Percentiles rank a stretch among this genome's conserved stretches.
phyloP scores from a whole-genome alignment of 148 eudicot species.

The Vaccinium corymbosum region DNA sequence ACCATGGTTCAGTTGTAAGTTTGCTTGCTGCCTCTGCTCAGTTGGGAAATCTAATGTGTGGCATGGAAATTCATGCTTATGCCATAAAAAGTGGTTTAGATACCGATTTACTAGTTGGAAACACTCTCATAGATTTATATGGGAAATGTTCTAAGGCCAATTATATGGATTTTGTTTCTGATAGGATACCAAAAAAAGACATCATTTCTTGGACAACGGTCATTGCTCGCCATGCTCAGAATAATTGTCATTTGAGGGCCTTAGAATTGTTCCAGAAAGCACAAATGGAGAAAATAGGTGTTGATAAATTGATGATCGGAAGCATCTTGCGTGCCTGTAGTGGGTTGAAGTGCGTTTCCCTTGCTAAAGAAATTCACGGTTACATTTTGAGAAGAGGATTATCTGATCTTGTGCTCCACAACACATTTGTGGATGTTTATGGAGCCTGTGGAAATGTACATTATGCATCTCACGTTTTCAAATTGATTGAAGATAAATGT shows the following conservation, averaged over 20 bases:
- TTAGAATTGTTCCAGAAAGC: constrained; percentile 55
- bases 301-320: constrained; percentile 66
- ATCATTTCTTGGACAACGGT: constrained; percentile 74
- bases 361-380: constrained; percentile 74
- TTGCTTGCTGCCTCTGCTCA: constrained; percentile 59
- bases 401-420: constrained; percentile 50
- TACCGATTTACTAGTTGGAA: constrained; percentile 59
- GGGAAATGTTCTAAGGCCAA: constrained; percentile 53
- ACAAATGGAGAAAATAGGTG: constrained; percentile 31
- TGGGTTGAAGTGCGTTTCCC: constrained; percentile 50
- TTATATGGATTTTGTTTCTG: constrained; percentile 55
- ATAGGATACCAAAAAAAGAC: constrained; percentile 49
- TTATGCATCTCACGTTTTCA: constrained; percentile 49
- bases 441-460: constrained; percentile 57
- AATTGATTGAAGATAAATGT: constrained; percentile 47
- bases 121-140: constrained; percentile 75
- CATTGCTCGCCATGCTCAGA: constrained; percentile 66
- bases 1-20: constrained; percentile 57
- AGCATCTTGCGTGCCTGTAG: constrained; percentile 67
- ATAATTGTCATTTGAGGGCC: constrained; percentile 37
- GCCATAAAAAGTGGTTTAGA: constrained; percentile 58
- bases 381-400: constrained; percentile 48
- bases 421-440: constrained; percentile 65
- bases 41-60: constrained; percentile 47
- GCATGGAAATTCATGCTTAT: constrained; percentile 83